Evolutionary conservation across 345 rosid genomes (phyloP).

Genomic region (Brassica rapa): DNA sequence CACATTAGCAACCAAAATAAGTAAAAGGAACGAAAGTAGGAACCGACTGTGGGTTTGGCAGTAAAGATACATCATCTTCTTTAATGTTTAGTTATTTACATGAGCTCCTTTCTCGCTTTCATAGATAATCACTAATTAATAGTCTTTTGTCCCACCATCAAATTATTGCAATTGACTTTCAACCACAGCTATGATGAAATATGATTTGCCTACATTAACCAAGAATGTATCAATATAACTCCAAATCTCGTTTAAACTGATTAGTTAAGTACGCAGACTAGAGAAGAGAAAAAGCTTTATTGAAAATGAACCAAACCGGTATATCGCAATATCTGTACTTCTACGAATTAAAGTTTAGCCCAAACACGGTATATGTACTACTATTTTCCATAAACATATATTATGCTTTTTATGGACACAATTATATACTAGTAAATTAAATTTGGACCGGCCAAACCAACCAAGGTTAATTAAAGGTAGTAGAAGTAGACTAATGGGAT

Average conservation of each 20-base stretch:
- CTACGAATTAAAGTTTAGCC: neutral
- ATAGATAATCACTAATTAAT: conserved; percentile 25
- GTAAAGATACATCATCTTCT: conserved; percentile 27
- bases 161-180: conserved; percentile 34
- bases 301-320: neutral
- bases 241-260: neutral
- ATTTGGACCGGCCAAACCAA: conserved; percentile 28
- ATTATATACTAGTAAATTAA: neutral
- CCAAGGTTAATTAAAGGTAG: conserved; percentile 15
- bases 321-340: neutral
- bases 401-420: conserved; percentile 2
- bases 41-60: conserved; percentile 34
- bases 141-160: conserved; percentile 17
- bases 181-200: neutral
- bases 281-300: neutral
- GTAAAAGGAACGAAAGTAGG: conserved; percentile 30
- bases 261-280: neutral
- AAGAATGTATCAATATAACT: conserved; percentile 12
- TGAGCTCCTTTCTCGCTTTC: conserved; percentile 14
- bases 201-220: neutral
- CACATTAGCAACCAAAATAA: conserved; percentile 23
- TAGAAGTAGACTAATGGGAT: conserved; percentile 30
- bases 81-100: conserved; percentile 11
- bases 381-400: neutral
- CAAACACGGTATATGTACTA: conserved; percentile 1